phyloP scores from a whole-genome alignment of 2,329 filamentous ascomycete genomes.

The Botryotinia calthae region DNA sequence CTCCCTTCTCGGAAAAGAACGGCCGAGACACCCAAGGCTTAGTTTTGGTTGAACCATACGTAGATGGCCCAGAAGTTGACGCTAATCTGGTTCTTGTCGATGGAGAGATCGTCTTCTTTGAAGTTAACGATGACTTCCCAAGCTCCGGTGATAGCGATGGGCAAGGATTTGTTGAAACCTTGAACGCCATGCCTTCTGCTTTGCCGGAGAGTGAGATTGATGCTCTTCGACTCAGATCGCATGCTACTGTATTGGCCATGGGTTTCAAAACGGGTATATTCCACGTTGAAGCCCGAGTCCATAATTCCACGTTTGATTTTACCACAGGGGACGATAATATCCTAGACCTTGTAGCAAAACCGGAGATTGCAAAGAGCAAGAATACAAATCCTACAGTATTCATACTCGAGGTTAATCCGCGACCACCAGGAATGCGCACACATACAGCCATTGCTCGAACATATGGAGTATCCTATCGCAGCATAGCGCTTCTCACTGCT shows the following conservation, averaged over 20 bases:
- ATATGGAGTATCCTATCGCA: neutral
- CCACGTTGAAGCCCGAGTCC: neutral
- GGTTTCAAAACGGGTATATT: neutral
- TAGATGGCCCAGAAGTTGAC: neutral
- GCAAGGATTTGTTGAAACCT: neutral
- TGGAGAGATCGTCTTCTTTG: slow-evolving; percentile 1
- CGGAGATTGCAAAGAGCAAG: neutral
- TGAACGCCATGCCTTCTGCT: neutral
- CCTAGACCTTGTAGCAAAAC: neutral
- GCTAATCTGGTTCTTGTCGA: neutral
- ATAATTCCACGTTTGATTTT: neutral
- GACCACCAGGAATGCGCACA: neutral
- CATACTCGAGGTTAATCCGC: neutral
- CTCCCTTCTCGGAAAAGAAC: neutral
- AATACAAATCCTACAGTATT: neutral
- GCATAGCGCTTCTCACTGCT: neutral
- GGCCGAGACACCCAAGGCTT: neutral
- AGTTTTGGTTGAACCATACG: neutral
- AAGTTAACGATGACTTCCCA: slow-evolving; percentile 5
- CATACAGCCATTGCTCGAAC: neutral
- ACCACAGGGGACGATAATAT: neutral
- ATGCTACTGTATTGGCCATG: neutral
- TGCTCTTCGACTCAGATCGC: neutral
- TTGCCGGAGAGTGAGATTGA: neutral
- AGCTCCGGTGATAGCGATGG: neutral